A percentile compares a stretch with the other conserved stretches of the same genome.
Conservation (phyloP, 1,139 yeast genomes). For the Meyerozyma smithsonii region DNA sequence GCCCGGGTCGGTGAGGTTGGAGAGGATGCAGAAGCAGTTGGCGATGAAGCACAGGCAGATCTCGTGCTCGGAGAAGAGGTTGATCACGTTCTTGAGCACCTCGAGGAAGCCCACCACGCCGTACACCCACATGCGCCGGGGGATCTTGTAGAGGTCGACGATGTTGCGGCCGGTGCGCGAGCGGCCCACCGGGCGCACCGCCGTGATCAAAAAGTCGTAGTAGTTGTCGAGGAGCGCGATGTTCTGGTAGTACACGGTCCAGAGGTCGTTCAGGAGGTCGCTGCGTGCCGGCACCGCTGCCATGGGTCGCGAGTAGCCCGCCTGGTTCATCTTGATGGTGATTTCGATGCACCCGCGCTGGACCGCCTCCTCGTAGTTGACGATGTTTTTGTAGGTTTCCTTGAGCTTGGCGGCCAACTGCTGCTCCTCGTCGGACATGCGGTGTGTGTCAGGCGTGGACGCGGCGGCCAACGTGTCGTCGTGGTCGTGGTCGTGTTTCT, state of each 20-base stretch:
- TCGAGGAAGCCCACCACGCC: slow-evolving; percentile 76
- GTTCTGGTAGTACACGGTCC: slow-evolving; percentile 69
- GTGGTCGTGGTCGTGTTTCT: slow-evolving; percentile 4
- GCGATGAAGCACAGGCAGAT: slow-evolving; percentile 45
- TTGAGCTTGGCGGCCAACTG: slow-evolving; percentile 65
- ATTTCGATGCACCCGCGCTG: slow-evolving; percentile 63
- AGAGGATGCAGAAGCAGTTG: slow-evolving; percentile 48
- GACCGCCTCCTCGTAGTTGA: slow-evolving; percentile 61
- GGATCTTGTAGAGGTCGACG: slow-evolving; percentile 70
- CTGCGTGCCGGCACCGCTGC: slow-evolving; percentile 16
- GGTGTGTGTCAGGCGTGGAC: slow-evolving; percentile 6
- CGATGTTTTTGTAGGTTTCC: slow-evolving; percentile 67
- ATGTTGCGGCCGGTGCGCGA: slow-evolving; percentile 72
- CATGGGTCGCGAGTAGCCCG: not conserved
- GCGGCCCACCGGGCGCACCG: slow-evolving; percentile 54
- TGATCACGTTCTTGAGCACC: slow-evolving; percentile 69
- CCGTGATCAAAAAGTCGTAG: slow-evolving; percentile 65
- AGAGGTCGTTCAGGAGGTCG: slow-evolving; percentile 56
- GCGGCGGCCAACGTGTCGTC: slow-evolving; percentile 4
- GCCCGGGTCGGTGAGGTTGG: slow-evolving; percentile 48
- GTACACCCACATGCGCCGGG: slow-evolving; percentile 77
- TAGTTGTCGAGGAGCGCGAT: slow-evolving; percentile 62
- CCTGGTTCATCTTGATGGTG: slow-evolving; percentile 46
- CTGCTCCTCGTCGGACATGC: slow-evolving; percentile 62
- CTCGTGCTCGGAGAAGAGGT: slow-evolving; percentile 48